phyloP scores from a whole-genome alignment of 352 stramenopile genomes.

The Pythium guiyangense region DNA sequence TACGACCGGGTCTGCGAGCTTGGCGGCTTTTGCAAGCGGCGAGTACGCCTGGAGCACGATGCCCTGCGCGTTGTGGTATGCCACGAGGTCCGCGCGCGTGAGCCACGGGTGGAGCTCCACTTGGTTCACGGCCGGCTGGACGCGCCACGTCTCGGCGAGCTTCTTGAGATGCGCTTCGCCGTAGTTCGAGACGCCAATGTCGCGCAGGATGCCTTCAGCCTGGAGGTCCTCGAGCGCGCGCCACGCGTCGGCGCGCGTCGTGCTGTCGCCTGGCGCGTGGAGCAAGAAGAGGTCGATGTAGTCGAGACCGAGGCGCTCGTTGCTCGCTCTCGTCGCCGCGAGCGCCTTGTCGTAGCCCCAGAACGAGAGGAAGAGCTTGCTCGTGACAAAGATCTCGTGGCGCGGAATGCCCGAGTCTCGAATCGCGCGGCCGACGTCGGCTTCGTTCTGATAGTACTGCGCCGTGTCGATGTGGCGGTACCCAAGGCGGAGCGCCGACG shows the following conservation, averaged over 20 bases:
- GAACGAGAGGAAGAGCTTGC: slow-evolving; percentile 55
- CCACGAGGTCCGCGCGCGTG: slow-evolving; percentile 45
- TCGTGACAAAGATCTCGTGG: slow-evolving; percentile 82
- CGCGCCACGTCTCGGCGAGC: slow-evolving; percentile 46
- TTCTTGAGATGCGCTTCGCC: slow-evolving; percentile 74
- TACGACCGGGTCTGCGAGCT: slow-evolving; percentile 20
- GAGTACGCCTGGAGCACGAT: slow-evolving; percentile 62
- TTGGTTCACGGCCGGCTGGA: slow-evolving; percentile 78
- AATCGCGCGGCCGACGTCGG: slow-evolving; percentile 67
- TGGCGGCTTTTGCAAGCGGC: slow-evolving; percentile 17
- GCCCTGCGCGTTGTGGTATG: slow-evolving; percentile 41
- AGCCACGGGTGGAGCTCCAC: slow-evolving; percentile 78
- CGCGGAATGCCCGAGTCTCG: slow-evolving; percentile 65
- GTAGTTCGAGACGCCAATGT: slow-evolving; percentile 91
- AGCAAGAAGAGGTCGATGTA: slow-evolving; percentile 83
- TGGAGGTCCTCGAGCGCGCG: slow-evolving; percentile 47
- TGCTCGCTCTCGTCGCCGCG: slow-evolving; percentile 35
- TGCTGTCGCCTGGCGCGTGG: slow-evolving; percentile 46
- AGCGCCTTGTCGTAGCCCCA: slow-evolving; percentile 75
- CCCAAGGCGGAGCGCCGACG: slow-evolving; percentile 54
- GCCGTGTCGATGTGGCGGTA: slow-evolving; percentile 90
- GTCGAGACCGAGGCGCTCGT: slow-evolving; percentile 52
- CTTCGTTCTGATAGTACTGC: slow-evolving; percentile 86
- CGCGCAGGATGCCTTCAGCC: slow-evolving; percentile 45
- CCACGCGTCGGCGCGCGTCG: slow-evolving; percentile 41